Conservation (phyloP, 768 basidiomycete genomes). For the Phallus indusiatus region DNA sequence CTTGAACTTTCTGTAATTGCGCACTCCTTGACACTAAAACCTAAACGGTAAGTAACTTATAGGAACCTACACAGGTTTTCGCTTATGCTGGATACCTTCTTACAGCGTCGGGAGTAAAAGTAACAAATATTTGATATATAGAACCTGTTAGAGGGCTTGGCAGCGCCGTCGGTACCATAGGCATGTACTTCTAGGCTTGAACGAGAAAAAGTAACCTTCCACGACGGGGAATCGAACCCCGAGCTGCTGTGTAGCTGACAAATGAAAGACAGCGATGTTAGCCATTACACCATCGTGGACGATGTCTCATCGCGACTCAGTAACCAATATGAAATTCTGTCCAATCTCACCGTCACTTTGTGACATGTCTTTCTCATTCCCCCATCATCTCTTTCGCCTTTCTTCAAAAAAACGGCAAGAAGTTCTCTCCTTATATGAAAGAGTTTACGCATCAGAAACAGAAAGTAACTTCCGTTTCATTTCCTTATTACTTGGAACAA, state of each 20-base stretch:
- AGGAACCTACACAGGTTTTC: no score
- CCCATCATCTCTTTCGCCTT: neutral
- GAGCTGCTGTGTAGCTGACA: neutral
- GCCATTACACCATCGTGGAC: constrained; percentile 1
- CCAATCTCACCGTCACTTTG: neutral
- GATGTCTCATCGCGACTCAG: neutral
- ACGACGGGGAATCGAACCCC: constrained; percentile 2
- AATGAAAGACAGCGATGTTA: constrained; percentile 1
- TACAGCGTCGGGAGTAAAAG: no score
- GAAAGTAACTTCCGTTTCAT: constrained; percentile 49
- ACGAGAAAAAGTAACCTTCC: neutral
- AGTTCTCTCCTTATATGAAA: neutral
- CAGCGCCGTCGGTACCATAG: no score
- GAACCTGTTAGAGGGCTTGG: no score
- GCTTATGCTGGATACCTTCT: no score
- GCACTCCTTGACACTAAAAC: no score
- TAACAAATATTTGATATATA: no score
- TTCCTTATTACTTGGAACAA: constrained; percentile 36
- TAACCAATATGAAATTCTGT: neutral
- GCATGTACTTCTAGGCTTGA: no score
- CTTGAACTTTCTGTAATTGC: no score
- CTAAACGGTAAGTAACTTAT: no score
- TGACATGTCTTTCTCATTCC: no score
- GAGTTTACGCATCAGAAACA: constrained; percentile 38
- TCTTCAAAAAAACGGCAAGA: neutral